Conservation (phyloP, 345 rosid species). For the Camelina hispida region DNA sequence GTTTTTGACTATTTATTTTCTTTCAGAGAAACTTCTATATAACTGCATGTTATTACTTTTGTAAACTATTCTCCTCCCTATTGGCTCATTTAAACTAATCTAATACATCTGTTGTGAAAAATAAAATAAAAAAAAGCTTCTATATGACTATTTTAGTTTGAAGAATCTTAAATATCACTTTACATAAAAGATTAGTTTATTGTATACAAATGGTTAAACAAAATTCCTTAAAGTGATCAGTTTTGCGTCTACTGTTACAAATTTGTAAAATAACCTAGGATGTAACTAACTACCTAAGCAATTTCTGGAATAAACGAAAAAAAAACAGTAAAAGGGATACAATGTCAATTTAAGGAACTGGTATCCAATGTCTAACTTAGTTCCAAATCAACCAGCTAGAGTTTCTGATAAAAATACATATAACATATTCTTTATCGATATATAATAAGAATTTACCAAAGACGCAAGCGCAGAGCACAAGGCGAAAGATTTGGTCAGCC, state of each 20-base stretch:
- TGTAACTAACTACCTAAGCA: neutral
- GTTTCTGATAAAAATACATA: neutral
- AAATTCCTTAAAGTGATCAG: neutral
- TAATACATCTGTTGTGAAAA: no score
- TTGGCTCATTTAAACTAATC: no score
- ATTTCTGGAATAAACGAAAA: neutral
- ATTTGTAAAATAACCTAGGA: neutral
- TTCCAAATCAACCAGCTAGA: conserved; percentile 30
- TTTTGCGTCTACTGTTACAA: neutral
- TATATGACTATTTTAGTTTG: neutral
- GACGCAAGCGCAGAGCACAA: conserved; percentile 23
- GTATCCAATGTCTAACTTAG: conserved; percentile 39
- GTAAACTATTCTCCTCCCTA: no score
- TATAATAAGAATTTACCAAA: conserved; percentile 19
- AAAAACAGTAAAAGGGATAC: neutral
- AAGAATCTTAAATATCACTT: neutral
- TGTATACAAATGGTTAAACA: neutral
- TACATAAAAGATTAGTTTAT: neutral
- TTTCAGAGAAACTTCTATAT: neutral
- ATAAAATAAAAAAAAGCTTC: neutral
- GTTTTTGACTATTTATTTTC: neutral
- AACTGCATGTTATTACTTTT: neutral
- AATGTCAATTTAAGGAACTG: conserved; percentile 4
- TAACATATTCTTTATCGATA: no score
- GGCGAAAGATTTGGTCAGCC: conserved; percentile 34